Evolutionary conservation across 495 filamentous ascomycete genomes (phyloP).

Genomic region (Penicillium soppii): DNA sequence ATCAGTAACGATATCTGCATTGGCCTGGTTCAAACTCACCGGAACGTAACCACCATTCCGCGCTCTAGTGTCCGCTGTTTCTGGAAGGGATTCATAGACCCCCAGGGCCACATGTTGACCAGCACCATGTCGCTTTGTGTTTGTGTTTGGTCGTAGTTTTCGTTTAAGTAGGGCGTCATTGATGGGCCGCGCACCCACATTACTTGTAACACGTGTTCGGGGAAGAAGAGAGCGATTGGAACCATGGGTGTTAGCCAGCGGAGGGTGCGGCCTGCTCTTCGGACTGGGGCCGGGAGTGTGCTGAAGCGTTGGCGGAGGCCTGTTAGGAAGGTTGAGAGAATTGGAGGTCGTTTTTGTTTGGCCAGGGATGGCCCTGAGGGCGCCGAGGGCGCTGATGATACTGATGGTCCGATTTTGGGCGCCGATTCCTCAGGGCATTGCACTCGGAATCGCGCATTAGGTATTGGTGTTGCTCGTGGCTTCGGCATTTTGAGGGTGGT

Average conservation of each 20-base stretch:
- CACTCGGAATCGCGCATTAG: conserved; percentile 3
- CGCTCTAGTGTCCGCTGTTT: conserved; percentile 40
- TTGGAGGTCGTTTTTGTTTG: conserved; percentile 3
- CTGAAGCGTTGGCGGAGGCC: conserved; percentile 31
- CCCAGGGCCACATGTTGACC: conserved; percentile 46
- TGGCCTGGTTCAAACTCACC: too few species aligned
- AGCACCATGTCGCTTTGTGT: conserved; percentile 51
- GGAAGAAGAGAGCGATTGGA: conserved; percentile 64
- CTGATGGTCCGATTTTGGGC: not conserved
- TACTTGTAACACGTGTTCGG: conserved; percentile 58
- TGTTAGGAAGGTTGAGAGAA: conserved; percentile 26
- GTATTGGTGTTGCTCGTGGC: conserved; percentile 1
- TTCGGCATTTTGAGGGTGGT: conserved; percentile 6
- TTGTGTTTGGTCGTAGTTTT: conserved; percentile 56
- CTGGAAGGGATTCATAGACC: conserved; percentile 38
- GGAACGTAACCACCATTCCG: conserved; percentile 56
- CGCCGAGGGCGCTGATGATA: not conserved
- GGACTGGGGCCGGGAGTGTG: conserved; percentile 32
- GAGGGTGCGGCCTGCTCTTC: conserved; percentile 33
- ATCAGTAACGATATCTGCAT: too few species aligned
- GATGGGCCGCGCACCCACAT: conserved; percentile 65
- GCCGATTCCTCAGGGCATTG: not conserved
- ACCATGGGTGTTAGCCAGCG: conserved; percentile 58
- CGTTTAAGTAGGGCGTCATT: conserved; percentile 78
- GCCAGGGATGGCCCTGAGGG: conserved; percentile 12